phyloP scores from a whole-genome alignment of 1,284 basidiomycete species.

The Tilletia caries region DNA sequence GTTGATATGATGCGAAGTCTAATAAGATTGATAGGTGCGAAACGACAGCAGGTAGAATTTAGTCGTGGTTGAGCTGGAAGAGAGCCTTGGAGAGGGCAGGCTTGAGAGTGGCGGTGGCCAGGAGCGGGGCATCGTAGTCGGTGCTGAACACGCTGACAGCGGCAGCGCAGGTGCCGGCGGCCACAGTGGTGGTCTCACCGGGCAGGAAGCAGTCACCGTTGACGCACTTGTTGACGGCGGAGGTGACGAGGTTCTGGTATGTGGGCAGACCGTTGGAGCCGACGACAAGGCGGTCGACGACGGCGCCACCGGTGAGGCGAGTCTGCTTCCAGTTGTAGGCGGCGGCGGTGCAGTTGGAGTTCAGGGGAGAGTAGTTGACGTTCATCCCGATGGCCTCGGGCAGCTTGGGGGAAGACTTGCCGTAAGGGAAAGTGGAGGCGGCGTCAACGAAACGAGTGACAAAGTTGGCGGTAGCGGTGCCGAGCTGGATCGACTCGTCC shows the following conservation, averaged over 20 bases:
- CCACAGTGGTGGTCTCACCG: slow-evolving; percentile 40
- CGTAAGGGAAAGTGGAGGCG: slow-evolving; percentile 1
- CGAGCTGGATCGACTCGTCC: slow-evolving; percentile 36
- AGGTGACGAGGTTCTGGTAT: slow-evolving; percentile 28
- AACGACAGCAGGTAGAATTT: background rate
- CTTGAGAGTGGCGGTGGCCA: background rate
- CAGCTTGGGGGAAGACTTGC: slow-evolving; percentile 21
- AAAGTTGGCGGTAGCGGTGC: slow-evolving; percentile 38
- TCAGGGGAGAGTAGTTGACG: slow-evolving; percentile 39
- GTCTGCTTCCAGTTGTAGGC: slow-evolving; percentile 22
- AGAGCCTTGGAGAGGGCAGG: slow-evolving; percentile 7
- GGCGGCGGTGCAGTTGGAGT: slow-evolving; percentile 26
- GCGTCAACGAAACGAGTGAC: slow-evolving; percentile 32
- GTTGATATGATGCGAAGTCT: background rate
- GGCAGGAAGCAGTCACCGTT: slow-evolving; percentile 38
- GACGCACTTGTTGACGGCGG: slow-evolving; percentile 36
- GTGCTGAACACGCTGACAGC: slow-evolving; percentile 36
- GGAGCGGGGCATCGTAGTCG: slow-evolving; percentile 42
- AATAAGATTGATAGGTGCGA: background rate
- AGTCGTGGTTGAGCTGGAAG: slow-evolving; percentile 7
- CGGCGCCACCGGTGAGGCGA: slow-evolving; percentile 40
- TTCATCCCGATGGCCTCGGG: slow-evolving; percentile 38
- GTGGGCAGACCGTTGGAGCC: slow-evolving; percentile 36
- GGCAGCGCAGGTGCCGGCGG: slow-evolving; percentile 29
- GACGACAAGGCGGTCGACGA: slow-evolving; percentile 34